Evolutionary conservation across 129 eudicot species (phyloP), one percentile per base, ranked within the genome.

Genomic region (Centaurea solstitialis): DNA sequence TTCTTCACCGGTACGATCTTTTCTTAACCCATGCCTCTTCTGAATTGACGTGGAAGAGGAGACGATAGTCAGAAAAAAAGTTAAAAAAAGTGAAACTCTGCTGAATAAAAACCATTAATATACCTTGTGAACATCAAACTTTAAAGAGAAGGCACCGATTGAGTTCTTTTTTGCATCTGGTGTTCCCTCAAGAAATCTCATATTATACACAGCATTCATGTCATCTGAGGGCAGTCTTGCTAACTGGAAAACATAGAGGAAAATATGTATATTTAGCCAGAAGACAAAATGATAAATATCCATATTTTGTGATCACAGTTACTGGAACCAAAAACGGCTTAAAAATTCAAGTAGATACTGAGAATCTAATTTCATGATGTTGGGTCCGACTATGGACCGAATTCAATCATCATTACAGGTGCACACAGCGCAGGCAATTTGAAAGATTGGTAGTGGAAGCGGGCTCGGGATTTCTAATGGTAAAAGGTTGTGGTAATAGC

Each of bases 1-100:
- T 87, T 90, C 92, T 92, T 91, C 97, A 78, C 87, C 96, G 47
- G 80, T 37, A n/a, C 97, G 91, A 26, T 95, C 99, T 85, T 95
- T 95, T 85, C 99, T 88, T 40, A 85, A 81, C 76, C 87, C 93
- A 28, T 87, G 89, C 70, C 84, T 92, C 88, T 88, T 92, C 99
- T 95, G 82, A 21, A 85, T 72, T 21, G 28, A 59, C 22, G 47
- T 23, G 33, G 22, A 73, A 76, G 21, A 38, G 50, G n/a, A 61
- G 68, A 33, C 12, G 68, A 0, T 9, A 68, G 39, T 66, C 33
- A 68, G n/a, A 71, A 26, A 68, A 50, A 17, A 75, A 74, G 81
- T 39, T 59, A 70, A 45, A 70, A 59, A 57, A 40, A 64, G 78
- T 47, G 38, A 74, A 28, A 73, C 75, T 12, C 74, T 39, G 43